Base-by-base conservation (phyloP, 208 protist species). In the Trypanosoma avium region DNA sequence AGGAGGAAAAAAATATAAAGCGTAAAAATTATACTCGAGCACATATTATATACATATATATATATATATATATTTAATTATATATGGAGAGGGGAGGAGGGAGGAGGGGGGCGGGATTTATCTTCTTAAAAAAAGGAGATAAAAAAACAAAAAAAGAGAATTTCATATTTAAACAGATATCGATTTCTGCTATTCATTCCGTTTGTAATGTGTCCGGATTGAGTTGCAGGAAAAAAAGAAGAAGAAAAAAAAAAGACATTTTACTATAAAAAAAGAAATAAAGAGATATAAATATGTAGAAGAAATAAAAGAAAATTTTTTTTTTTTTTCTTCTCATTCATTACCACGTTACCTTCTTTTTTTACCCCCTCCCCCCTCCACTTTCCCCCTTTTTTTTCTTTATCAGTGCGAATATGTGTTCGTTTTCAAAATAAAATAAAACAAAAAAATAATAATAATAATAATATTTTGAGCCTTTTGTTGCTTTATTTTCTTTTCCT, bases 31-130 rank as follows among this genome's bases (percentile, higher is more conserved):
- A n/a, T n/a, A n/a, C n/a, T n/a, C n/a, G n/a, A n/a, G n/a, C n/a
- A n/a, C n/a, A n/a, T n/a, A n/a, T n/a, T n/a, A 35, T n/a, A 68
- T 68, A 33, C 21, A 63, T 63, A 63, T 53, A 54, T 67, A 52
- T 47, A 67, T 67, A 56, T 67, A 67, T 56, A 67, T 67, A 56
- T 67, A 59, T 53, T 22, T 49, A 40, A 52, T 22, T 67, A 47
- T 67, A 21, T 55, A 48, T 54, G 19, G n/a, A n/a, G n/a, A n/a
- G n/a, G n/a, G n/a, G n/a, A n/a, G n/a, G n/a, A n/a, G n/a, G n/a
- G n/a, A n/a, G n/a, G n/a, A n/a, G n/a, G n/a, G n/a, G n/a, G n/a
- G n/a, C n/a, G n/a, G n/a, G n/a, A n/a, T n/a, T n/a, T n/a, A n/a
- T n/a, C n/a, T n/a, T n/a, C n/a, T n/a, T n/a, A n/a, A n/a, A n/a